Conservation (phyloP, 2,329 filamentous ascomycete genomes). For the Aspergillus hiratsukae region DNA sequence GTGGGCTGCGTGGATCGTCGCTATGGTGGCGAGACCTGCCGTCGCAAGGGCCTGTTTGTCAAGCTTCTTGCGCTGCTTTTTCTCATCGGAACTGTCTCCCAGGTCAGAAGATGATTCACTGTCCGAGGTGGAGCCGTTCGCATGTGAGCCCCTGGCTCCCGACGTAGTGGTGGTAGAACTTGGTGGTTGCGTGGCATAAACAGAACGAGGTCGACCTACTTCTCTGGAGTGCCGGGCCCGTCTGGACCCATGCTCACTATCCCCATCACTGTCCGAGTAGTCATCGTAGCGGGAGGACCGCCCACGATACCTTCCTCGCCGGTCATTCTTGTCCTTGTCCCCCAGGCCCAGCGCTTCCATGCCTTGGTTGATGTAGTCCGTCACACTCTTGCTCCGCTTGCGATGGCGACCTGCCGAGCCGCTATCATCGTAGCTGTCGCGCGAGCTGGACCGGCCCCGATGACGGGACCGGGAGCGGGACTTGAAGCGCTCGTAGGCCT, state of each 20-base stretch:
- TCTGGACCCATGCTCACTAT: conserved; percentile 29
- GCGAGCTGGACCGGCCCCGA: conserved; percentile 44
- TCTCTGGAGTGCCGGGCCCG: conserved; percentile 37
- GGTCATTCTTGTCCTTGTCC: conserved; percentile 29
- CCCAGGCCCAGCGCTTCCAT: conserved; percentile 43
- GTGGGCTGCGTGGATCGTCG: conserved; percentile 66
- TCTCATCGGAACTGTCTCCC: conserved; percentile 59
- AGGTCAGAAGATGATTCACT: conserved; percentile 44
- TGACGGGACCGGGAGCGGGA: conserved; percentile 35
- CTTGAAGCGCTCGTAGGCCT: conserved; percentile 42
- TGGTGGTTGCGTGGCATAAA: conserved; percentile 20
- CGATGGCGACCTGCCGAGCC: conserved; percentile 47
- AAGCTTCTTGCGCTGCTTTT: conserved; percentile 59
- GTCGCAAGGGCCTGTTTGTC: conserved; percentile 63
- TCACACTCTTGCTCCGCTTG: conserved; percentile 44
- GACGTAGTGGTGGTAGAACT: conserved; percentile 19
- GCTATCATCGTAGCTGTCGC: conserved; percentile 48
- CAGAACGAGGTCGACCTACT: conserved; percentile 39
- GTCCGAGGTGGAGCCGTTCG: conserved; percentile 22
- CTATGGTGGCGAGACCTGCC: conserved; percentile 62
- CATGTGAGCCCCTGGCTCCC: conserved; percentile 16
- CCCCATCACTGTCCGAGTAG: conserved; percentile 39
- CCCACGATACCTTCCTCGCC: conserved; percentile 26
- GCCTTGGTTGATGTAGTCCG: conserved; percentile 42
- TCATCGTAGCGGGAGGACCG: conserved; percentile 30